Percentiles rank a stretch among this genome's conserved stretches.
Evolutionary conservation across 2,329 filamentous ascomycete genomes (phyloP).

Genomic region (Epichloe uncinata): DNA sequence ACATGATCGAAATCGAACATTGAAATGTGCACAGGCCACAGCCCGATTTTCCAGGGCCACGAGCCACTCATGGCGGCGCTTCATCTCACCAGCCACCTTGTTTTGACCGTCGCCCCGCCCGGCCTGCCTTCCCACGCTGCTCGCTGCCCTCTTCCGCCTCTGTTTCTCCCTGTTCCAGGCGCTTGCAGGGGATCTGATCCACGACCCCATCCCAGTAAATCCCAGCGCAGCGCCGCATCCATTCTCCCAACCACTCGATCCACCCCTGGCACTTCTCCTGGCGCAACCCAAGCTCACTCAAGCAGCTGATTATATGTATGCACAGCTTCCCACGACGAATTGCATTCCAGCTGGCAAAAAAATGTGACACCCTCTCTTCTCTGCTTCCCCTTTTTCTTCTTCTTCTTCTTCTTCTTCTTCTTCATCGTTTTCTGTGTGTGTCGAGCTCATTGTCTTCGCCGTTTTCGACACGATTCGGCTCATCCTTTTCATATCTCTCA

Average conservation of each 20-base stretch:
- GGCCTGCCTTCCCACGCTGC: constrained; percentile 4
- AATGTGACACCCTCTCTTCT: constrained; percentile 2
- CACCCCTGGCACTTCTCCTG: not conserved
- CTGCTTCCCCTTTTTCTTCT: not conserved
- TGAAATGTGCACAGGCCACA: not conserved
- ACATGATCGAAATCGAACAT: not conserved
- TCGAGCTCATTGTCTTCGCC: constrained; percentile 1
- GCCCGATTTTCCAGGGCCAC: not conserved
- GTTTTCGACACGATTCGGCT: not conserved
- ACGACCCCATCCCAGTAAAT: not conserved
- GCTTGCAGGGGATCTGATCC: not conserved
- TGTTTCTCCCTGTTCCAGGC: not conserved
- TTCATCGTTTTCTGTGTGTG: not conserved
- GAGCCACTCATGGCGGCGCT: not conserved
- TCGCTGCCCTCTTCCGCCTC: not conserved
- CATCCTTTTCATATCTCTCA: not conserved
- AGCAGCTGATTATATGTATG: not conserved
- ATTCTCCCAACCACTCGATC: not conserved
- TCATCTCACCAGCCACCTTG: constrained; percentile 19
- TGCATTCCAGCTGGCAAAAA: constrained; percentile 5
- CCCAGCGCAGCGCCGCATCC: not conserved
- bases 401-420: not conserved
- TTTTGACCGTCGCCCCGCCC: constrained; percentile 17
- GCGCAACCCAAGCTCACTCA: not conserved
- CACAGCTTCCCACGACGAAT: constrained; percentile 2